A percentile compares a stretch with the other conserved stretches of the same genome.
Conservation (phyloP, 1,284 basidiomycete genomes). For the Acaromyces ingoldii region DNA sequence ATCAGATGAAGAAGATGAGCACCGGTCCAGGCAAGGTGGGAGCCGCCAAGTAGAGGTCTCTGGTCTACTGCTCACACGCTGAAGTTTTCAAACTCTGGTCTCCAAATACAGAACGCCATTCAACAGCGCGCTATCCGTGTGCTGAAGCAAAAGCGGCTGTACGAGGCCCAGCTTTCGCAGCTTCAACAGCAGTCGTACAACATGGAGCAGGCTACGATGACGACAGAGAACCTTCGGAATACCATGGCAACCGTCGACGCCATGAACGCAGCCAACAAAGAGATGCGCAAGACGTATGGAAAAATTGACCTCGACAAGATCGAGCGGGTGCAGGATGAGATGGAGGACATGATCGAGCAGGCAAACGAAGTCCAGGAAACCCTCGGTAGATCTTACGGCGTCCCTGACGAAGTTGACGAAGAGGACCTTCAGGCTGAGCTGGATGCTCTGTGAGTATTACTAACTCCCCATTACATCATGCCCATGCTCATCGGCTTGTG, state of each 20-base stretch:
- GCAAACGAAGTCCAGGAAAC: slow-evolving; percentile 97
- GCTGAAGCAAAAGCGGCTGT: slow-evolving; percentile 92
- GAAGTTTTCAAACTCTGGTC: no score
- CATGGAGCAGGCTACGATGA: slow-evolving; percentile 93
- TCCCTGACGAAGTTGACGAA: slow-evolving; percentile 97
- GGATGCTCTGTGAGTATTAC: slow-evolving; percentile 37
- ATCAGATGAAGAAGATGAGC: slow-evolving; percentile 90
- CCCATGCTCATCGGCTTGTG: no score
- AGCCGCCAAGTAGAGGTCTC: background rate
- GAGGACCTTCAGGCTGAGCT: slow-evolving; percentile 87
- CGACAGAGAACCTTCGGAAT: slow-evolving; percentile 94
- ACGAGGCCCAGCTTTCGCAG: slow-evolving; percentile 85
- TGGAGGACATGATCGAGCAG: slow-evolving; percentile 95
- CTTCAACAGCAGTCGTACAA: slow-evolving; percentile 95
- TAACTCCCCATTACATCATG: no score
- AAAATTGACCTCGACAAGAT: slow-evolving; percentile 98
- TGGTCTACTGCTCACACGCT: no score
- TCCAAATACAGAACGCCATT: slow-evolving; percentile 70
- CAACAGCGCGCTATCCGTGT: slow-evolving; percentile 91
- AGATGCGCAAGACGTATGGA: slow-evolving; percentile 93
- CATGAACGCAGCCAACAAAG: slow-evolving; percentile 96
- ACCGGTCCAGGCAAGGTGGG: slow-evolving; percentile 89
- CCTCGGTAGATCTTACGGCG: slow-evolving; percentile 85
- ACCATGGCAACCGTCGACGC: slow-evolving; percentile 99
- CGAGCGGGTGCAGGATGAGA: slow-evolving; percentile 66